Evolutionary conservation across 257 asterid species (phyloP).

Genomic region (Linaria vulgaris): DNA sequence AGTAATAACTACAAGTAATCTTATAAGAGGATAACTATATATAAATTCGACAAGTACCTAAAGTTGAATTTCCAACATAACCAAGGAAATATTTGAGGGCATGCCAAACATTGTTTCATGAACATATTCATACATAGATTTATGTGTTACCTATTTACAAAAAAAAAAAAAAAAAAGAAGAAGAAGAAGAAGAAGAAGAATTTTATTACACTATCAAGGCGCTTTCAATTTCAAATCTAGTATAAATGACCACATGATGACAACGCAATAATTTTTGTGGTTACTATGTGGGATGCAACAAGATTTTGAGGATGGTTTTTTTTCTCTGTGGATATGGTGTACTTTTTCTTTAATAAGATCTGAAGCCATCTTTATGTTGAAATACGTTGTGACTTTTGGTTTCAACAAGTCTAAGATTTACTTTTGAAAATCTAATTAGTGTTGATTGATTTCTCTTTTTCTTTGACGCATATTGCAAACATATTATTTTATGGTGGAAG

Average conservation of each 20-base stretch:
- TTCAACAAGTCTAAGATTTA: conserved; percentile 24
- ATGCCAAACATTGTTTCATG: too few relatives aligned
- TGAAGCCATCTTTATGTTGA: conserved; percentile 33
- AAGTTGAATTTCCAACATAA: too few relatives aligned
- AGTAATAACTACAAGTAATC: too few relatives aligned
- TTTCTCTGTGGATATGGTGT: conserved; percentile 25
- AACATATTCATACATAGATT: too few relatives aligned
- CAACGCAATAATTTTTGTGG: conserved; percentile 22
- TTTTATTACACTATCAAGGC: too few relatives aligned
- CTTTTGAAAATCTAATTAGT: conserved; percentile 16
- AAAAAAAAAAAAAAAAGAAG: too few relatives aligned
- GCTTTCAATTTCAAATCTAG: too few relatives aligned
- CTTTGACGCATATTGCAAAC: neutral
- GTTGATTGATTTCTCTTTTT: neutral
- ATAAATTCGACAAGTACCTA: too few relatives aligned
- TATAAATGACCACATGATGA: conserved; percentile 15
- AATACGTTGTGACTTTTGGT: conserved; percentile 22
- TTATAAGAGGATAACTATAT: too few relatives aligned
- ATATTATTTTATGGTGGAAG: conserved; percentile 7
- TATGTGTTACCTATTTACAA: too few relatives aligned
- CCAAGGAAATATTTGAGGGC: too few relatives aligned
- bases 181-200: too few relatives aligned
- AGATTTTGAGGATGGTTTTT: neutral
- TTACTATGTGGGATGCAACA: conserved; percentile 29
- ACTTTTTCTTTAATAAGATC: conserved; percentile 42